These are phyloP conservation scores for Ganoderma multipileum DNA, from an alignment of 1,284 basidiomycete species.

Conservation along the genomic window DNA sequence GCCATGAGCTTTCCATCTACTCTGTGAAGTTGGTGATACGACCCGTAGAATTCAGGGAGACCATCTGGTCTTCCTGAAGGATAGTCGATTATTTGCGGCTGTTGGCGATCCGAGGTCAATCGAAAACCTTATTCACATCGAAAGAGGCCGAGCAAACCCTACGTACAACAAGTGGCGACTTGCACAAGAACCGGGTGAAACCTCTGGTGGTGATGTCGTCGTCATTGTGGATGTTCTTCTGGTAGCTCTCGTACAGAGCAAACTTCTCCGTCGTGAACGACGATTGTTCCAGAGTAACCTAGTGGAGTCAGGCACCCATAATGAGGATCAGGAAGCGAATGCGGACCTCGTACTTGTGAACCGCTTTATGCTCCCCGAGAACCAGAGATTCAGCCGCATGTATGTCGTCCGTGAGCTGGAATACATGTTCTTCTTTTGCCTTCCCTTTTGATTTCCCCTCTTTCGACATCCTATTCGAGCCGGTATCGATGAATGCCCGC, in stretches of 20 bases:
- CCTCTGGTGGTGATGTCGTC: conserved; percentile 53
- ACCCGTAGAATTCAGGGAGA: conserved; percentile 80
- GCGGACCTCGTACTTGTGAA: conserved; percentile 62
- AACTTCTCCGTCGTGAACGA: conserved; percentile 85
- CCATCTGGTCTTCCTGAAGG: conserved; percentile 50
- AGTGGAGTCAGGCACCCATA: not conserved
- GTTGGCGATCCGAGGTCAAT: not conserved
- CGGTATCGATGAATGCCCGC: not conserved
- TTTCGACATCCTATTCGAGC: conserved; percentile 9
- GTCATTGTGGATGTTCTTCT: conserved; percentile 81
- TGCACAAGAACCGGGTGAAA: conserved; percentile 74
- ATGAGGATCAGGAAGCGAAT: not conserved
- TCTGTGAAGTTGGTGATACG: conserved; percentile 87
- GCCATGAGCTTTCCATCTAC: conserved; percentile 86
- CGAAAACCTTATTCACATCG: not conserved
- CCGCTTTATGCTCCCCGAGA: conserved; percentile 32
- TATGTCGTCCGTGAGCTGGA: conserved; percentile 52
- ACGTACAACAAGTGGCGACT: conserved; percentile 3
- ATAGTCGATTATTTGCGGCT: conserved; percentile 67
- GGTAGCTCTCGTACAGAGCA: conserved; percentile 78
- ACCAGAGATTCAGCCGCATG: conserved; percentile 51
- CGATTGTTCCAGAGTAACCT: conserved; percentile 81
- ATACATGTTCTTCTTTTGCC: conserved; percentile 11
- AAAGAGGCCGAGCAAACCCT: not conserved
- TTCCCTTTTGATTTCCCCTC: conserved; percentile 15